Evolutionary conservation across 192 early-diverging fungal species (phyloP).

Genomic region (Backusella westeae): DNA sequence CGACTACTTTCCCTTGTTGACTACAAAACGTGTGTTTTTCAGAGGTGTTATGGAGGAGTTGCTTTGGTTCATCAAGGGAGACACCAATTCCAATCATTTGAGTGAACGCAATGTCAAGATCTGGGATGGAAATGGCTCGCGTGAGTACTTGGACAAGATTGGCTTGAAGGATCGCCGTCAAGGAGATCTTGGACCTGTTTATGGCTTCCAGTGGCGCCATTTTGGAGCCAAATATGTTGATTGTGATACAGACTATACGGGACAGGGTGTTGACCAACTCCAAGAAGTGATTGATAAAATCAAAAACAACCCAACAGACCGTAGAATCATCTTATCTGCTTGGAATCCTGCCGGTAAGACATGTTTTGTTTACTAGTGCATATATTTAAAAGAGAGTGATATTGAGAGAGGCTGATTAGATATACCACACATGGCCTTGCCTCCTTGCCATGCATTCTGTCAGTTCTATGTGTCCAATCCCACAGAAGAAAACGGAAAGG

Average conservation of each 20-base stretch:
- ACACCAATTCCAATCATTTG: slow-evolving; percentile 80
- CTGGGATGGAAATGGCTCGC: slow-evolving; percentile 90
- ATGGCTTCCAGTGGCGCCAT: slow-evolving; percentile 99
- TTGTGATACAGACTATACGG: slow-evolving; percentile 83
- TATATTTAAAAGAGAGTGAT: background rate
- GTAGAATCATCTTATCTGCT: slow-evolving; percentile 91
- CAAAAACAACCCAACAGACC: slow-evolving; percentile 78
- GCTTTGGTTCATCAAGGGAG: slow-evolving; percentile 92
- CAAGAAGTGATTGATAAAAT: slow-evolving; percentile 84
- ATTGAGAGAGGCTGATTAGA: slow-evolving; percentile 43
- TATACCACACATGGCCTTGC: slow-evolving; percentile 86
- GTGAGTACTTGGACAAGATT: slow-evolving; percentile 84
- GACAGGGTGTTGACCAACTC: slow-evolving; percentile 93
- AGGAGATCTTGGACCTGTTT: slow-evolving; percentile 94
- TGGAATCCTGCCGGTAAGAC: slow-evolving; percentile 93
- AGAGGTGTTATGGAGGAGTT: slow-evolving; percentile 92
- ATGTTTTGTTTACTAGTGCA: too few species aligned
- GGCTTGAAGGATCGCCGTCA: slow-evolving; percentile 72
- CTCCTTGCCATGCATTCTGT: slow-evolving; percentile 96
- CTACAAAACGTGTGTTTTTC: slow-evolving; percentile 93
- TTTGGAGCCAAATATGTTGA: slow-evolving; percentile 92
- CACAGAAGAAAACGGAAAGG: slow-evolving; percentile 42
- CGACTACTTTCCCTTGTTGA: slow-evolving; percentile 82
- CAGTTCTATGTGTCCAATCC: slow-evolving; percentile 94
- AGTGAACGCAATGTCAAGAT: slow-evolving; percentile 74